Evolutionary conservation across 768 basidiomycete genomes (phyloP).

Genomic region (Naganishia friedmannii): DNA sequence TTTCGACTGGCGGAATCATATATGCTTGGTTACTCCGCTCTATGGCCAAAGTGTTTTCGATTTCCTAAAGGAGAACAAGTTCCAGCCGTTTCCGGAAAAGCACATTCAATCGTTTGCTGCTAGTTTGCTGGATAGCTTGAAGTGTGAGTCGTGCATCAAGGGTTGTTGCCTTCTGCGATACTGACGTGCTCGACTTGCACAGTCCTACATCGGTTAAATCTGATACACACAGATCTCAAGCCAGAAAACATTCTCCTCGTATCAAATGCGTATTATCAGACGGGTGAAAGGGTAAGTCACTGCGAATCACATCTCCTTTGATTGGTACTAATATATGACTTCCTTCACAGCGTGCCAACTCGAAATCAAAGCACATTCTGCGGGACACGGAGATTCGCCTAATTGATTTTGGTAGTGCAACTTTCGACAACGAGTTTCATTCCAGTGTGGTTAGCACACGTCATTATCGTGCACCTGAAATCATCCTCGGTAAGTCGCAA

Average conservation of each 20-base stretch:
- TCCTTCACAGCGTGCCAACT: slow-evolving; percentile 60
- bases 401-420: slow-evolving; percentile 98
- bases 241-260: slow-evolving; percentile 98
- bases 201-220: slow-evolving; percentile 86
- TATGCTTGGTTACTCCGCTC: slow-evolving; percentile 92
- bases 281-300: slow-evolving; percentile 14
- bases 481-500: slow-evolving; percentile 78
- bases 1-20: slow-evolving; percentile 97
- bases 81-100: slow-evolving; percentile 88
- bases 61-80: slow-evolving; percentile 96
- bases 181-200: slow-evolving; percentile 18
- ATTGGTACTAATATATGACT: too few species aligned
- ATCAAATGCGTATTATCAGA: slow-evolving; percentile 63
- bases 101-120: slow-evolving; percentile 95
- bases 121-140: slow-evolving; percentile 85
- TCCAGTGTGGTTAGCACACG: slow-evolving; percentile 96
- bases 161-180: not conserved
- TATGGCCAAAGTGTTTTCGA: slow-evolving; percentile 98
- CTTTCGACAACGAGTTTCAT: slow-evolving; percentile 96
- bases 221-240: slow-evolving; percentile 97
- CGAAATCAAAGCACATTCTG: slow-evolving; percentile 73
- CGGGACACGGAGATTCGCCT: slow-evolving; percentile 85
- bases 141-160: slow-evolving; percentile 64
- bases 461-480: slow-evolving; percentile 98
- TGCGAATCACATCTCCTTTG: too few species aligned